phyloP scores from a whole-genome alignment of 306 rosid genomes.

The Prinsepia uniflora region DNA sequence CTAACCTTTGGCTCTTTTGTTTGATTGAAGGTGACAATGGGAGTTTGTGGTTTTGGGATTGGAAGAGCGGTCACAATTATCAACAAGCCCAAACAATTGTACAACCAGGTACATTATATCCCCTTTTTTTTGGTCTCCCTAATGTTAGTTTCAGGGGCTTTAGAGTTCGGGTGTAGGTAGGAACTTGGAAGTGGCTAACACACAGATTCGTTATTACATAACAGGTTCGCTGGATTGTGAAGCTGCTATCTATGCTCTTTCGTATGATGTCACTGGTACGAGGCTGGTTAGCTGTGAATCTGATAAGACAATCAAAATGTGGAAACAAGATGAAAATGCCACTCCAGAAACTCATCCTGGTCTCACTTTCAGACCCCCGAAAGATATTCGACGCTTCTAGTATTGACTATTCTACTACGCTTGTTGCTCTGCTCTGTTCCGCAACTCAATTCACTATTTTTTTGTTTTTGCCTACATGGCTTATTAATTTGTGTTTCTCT shows the following conservation, averaged over 20 bases:
- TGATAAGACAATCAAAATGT: slow-evolving; percentile 95
- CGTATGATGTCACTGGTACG: slow-evolving; percentile 76
- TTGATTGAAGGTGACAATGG: slow-evolving; percentile 83
- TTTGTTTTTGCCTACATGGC: background rate
- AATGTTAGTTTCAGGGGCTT: background rate
- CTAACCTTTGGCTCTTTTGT: background rate
- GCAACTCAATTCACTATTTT: background rate
- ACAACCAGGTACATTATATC: slow-evolving; percentile 66
- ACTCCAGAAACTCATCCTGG: slow-evolving; percentile 84
- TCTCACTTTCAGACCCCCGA: slow-evolving; percentile 82
- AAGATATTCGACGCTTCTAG: slow-evolving; percentile 84
- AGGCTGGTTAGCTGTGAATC: slow-evolving; percentile 90
- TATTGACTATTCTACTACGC: background rate
- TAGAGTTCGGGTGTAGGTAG: no score
- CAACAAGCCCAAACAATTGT: slow-evolving; percentile 96
- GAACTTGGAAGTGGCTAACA: background rate
- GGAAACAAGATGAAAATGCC: slow-evolving; percentile 95
- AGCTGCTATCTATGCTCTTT: slow-evolving; percentile 84
- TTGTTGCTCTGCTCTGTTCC: background rate
- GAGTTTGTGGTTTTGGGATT: slow-evolving; percentile 98
- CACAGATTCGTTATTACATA: background rate
- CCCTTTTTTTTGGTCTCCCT: background rate
- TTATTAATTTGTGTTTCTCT: no score
- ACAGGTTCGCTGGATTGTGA: slow-evolving; percentile 95
- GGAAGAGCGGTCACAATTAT: slow-evolving; percentile 97